Conservation (phyloP, 805 yeast genomes). For the Lachancea fermentati region DNA sequence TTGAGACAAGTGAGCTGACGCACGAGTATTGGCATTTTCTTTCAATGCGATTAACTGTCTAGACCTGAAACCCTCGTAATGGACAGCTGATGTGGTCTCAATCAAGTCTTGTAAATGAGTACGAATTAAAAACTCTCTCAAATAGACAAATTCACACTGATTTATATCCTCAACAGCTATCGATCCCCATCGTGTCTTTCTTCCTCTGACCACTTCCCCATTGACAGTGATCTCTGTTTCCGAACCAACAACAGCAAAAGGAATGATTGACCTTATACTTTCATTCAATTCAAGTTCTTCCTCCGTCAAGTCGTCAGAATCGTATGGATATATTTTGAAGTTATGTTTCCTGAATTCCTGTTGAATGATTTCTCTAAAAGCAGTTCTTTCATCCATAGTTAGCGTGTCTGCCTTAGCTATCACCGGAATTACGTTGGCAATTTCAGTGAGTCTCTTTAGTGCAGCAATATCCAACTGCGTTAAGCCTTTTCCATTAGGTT, state of each 20-base stretch:
- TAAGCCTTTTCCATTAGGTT: conserved; percentile 85
- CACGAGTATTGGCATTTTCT: conserved; percentile 61
- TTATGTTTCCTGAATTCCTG: conserved; percentile 67
- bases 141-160: conserved; percentile 92
- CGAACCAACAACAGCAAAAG: conserved; percentile 93
- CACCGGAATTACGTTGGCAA: conserved; percentile 90
- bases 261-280: conserved; percentile 71
- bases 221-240: conserved; percentile 68
- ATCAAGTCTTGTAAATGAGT: conserved; percentile 94
- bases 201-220: conserved; percentile 80
- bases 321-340: conserved; percentile 81
- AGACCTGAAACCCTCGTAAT: conserved; percentile 89
- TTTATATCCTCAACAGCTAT: conserved; percentile 90
- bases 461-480: conserved; percentile 78
- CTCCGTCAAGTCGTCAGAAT: conserved; percentile 58
- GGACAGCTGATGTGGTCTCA: conserved; percentile 81
- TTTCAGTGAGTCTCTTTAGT: conserved; percentile 76
- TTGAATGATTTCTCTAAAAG: conserved; percentile 72
- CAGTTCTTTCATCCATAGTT: conserved; percentile 77
- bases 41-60: conserved; percentile 91
- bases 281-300: conserved; percentile 70
- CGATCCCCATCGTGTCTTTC: conserved; percentile 91
- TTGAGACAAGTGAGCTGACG: conserved; percentile 33
- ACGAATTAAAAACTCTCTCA: conserved; percentile 90
- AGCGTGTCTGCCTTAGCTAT: conserved; percentile 91